These are phyloP conservation scores for Choricystis sp. DNA, from an alignment of 139 green algal genomes.

Conservation along the genomic window DNA sequence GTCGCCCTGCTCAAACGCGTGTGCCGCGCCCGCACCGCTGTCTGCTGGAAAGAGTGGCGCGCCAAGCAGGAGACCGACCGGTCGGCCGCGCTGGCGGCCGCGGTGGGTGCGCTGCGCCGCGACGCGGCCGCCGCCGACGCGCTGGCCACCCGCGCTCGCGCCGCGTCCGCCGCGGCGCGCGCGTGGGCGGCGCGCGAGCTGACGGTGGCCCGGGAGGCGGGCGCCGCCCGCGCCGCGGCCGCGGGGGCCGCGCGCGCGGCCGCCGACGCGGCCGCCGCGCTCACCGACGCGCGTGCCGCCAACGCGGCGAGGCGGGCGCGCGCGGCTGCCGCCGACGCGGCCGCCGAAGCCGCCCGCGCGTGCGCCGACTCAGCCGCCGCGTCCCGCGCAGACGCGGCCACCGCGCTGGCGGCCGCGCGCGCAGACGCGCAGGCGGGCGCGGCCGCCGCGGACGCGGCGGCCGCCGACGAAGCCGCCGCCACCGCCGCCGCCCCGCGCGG, in stretches of 20 bases:
- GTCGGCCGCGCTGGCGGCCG: background rate
- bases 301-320: background rate
- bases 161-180: too few relatives aligned
- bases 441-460: too few relatives aligned
- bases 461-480: too few relatives aligned
- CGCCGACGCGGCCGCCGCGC: too few relatives aligned
- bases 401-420: too few relatives aligned
- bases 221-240: too few relatives aligned
- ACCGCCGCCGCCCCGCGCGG: too few relatives aligned
- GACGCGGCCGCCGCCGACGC: background rate
- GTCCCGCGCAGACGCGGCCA: too few relatives aligned
- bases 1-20: constrained; percentile 42
- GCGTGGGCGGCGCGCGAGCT: background rate
- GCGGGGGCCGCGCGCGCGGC: too few relatives aligned
- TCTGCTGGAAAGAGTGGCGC: constrained; percentile 39
- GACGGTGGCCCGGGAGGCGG: background rate
- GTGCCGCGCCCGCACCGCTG: constrained; percentile 31
- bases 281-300: background rate
- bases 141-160: too few relatives aligned
- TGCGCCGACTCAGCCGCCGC: too few relatives aligned
- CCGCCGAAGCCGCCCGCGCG: too few relatives aligned
- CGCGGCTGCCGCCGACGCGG: background rate
- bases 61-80: background rate
- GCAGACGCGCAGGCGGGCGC: background rate
- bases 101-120: background rate